Evolutionary conservation across 176 grass and related monocot species (phyloP).

Genomic region (Elaeis guineensis): DNA sequence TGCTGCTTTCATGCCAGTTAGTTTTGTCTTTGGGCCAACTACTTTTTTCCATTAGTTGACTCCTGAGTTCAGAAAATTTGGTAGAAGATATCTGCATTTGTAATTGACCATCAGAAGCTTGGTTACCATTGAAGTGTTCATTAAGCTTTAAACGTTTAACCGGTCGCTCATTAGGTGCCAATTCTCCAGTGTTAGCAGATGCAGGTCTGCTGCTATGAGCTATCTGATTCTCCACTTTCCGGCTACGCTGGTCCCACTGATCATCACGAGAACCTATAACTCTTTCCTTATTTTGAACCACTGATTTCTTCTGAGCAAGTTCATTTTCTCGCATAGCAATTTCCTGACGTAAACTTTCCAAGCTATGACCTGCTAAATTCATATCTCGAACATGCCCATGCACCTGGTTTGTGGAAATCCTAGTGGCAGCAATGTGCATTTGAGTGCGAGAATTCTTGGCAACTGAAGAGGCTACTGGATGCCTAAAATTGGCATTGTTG

Average conservation of each 20-base stretch:
- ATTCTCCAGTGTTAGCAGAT: constrained; percentile 14
- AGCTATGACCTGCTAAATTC: constrained; percentile 36
- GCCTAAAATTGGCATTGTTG: constrained; percentile 19
- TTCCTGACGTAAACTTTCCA: constrained; percentile 77
- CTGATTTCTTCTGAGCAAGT: constrained; percentile 57
- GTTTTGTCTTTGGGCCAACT: constrained; percentile 26
- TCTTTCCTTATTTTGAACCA: constrained; percentile 16
- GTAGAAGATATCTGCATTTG: constrained; percentile 24
- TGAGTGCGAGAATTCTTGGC: constrained; percentile 30
- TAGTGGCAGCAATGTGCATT: constrained; percentile 36
- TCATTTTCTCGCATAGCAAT: constrained; percentile 80
- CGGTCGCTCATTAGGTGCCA: constrained; percentile 27
- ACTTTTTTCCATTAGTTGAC: constrained; percentile 29
- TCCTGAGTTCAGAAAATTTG: constrained; percentile 28
- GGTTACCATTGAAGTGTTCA: constrained; percentile 22
- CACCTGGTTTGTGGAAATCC: constrained; percentile 26
- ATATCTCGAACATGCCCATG: constrained; percentile 26
- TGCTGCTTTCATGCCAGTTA: constrained; percentile 17
- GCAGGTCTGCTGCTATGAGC: constrained; percentile 25
- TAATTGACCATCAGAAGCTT: constrained; percentile 25
- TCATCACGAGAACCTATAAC: constrained; percentile 16
- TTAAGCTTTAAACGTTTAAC: constrained; percentile 51
- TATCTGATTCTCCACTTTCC: constrained; percentile 32
- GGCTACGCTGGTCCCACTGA: constrained; percentile 22
- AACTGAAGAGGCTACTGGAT: constrained; percentile 27